Base-by-base conservation (phyloP, 129 eudicot species). In the Centaurea solstitialis region DNA sequence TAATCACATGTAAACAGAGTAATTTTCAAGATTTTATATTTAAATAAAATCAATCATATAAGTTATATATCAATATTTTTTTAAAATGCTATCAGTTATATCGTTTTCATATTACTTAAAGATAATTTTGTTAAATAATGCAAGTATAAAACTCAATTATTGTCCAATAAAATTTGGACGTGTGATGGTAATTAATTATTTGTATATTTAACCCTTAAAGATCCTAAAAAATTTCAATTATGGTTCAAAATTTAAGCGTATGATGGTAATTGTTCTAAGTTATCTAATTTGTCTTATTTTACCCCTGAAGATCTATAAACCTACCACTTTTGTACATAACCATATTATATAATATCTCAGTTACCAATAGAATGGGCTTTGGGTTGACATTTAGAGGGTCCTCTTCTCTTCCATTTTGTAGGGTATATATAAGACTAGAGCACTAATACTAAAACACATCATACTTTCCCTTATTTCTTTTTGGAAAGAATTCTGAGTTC, bases 351-450 rank as follows among this genome's bases (percentile, higher is more conserved):
- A 17, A 53, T 53, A 57, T 57, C 21, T 57, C 65, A n/a, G n/a
- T 57, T 57, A 57, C 62, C 62, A 53, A 53, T 15, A 53, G 62
- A 53, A 18, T 15, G 17, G 50, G 64, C 21, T 4, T 53, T 57
- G 22, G 65, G 65, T 57, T 57, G 65, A 57, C 65, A 17, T 57
- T 53, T 50, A 43, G 59, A 47, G 59, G 59, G 18, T 47, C 59
- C 17, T 47, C n/a, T 47, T 5, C 59, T 47, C 59, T 57, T 57
- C 22, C 65, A 57, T 0, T 57, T 53, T 53, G 62, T 20, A 53
- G 62, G 21, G 59, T 76, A 76, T 76, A 76, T 76, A 61, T 76
- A 76, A 76, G 72, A 53, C 76, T 12, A 76, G 37, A 3, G 4
- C 37, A 15, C 57, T 65, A 64, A 9, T 17, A n/a, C 11, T 10